A percentile compares a stretch with the other conserved stretches of the same genome.
Evolutionary conservation across 2,329 filamentous ascomycete species (phyloP).

Genomic region (Diplodia seriata): DNA sequence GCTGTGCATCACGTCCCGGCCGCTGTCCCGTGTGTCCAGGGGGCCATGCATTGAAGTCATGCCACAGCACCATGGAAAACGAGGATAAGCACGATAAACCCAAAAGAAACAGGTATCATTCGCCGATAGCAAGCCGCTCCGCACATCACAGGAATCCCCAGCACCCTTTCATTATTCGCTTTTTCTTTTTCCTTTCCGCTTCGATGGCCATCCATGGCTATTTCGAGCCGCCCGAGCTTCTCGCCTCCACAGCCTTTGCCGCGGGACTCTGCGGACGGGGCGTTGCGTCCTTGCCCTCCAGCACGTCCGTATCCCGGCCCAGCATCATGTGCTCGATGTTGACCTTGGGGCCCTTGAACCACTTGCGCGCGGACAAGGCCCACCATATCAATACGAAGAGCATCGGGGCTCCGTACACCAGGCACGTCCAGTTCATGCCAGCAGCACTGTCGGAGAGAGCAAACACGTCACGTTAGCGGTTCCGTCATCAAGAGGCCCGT

Average conservation of each 20-base stretch:
- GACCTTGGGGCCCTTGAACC: slow-evolving; percentile 75
- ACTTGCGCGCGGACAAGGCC: slow-evolving; percentile 67
- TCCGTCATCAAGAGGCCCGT: not conserved
- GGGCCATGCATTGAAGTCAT: slow-evolving; percentile 7
- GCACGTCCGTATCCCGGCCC: slow-evolving; percentile 47
- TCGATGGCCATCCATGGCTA: not conserved
- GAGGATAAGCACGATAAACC: not conserved
- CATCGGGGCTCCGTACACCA: slow-evolving; percentile 72
- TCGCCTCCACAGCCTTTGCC: slow-evolving; percentile 29
- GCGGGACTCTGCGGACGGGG: slow-evolving; percentile 14
- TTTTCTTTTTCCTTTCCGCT: not conserved
- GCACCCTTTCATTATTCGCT: not conserved
- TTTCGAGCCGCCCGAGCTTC: not conserved
- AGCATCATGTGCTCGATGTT: slow-evolving; percentile 66
- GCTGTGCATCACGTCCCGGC: slow-evolving; percentile 11
- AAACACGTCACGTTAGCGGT: not conserved
- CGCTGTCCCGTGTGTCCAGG: slow-evolving; percentile 20
- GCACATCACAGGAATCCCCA: not conserved
- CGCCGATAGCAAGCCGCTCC: slow-evolving; percentile 3
- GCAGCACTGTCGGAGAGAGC: slow-evolving; percentile 42
- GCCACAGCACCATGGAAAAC: not conserved
- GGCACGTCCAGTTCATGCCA: slow-evolving; percentile 72
- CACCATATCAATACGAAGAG: slow-evolving; percentile 66
- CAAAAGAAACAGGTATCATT: slow-evolving; percentile 15
- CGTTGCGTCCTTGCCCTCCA: slow-evolving; percentile 44